Evolutionary conservation across 495 filamentous ascomycete genomes (phyloP), one percentile per base, ranked within the genome.

Genomic region (Patellaria atrata): DNA sequence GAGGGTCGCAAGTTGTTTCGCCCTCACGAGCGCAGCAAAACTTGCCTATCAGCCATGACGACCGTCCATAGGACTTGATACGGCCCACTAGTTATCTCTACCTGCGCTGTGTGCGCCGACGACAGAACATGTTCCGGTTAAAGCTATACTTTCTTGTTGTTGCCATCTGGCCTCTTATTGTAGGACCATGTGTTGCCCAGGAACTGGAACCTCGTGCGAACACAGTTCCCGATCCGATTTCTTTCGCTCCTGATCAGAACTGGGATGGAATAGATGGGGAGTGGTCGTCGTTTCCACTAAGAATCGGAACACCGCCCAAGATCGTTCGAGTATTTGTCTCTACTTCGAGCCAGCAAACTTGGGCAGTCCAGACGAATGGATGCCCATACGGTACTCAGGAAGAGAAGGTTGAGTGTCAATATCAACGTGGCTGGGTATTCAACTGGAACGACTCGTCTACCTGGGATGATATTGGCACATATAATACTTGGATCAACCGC

Each of bases 251-350:
- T 45, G 33, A 32, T 25, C 40, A 48, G 37, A 14, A 40, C 40
- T 71, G 65, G 57, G 64, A 68, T 22, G 68, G 68, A 10, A 59
- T 60, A 43, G 68, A 72, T 48, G 68, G 69, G 12, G 47, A 51
- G 8, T 72, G 68, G 69, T 64, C 60, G 21, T 60, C 65, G 4
- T 70, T 71, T 40, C 52, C 50, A 25, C 33, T 73, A 15, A 48
- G 53, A 12, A 52, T 71, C 7, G 70, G 69, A 28, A 59, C 53
- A 5, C 68, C 69, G 5, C 41, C 55, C 19, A 66, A 71, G 38
- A 51, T 43, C 38, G 45, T 64, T 20, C 55, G 59, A 18, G 56
- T 65, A 4, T 52, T 69, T 3, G 41, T 60, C 3, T 67, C 68
- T 19, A 68, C 62, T 21, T 55, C 59, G 4, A 53, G 51, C 27